Evolutionary conservation across 2,329 filamentous ascomycete genomes (phyloP).

Genomic region (Colletotrichum orchidophilum): DNA sequence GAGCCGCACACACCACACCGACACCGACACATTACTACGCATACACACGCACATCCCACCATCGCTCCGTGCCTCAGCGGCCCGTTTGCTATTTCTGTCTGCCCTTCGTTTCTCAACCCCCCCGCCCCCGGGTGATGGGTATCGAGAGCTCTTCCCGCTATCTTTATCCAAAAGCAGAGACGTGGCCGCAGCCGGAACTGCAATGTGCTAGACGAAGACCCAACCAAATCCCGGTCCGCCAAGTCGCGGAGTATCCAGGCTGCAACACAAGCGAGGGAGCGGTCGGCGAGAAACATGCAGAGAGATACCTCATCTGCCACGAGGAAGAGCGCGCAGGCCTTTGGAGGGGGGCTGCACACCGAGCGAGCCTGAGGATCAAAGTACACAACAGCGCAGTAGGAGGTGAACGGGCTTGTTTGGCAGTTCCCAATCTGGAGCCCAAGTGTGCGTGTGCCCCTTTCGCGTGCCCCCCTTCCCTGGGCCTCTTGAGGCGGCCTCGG

Average conservation of each 20-base stretch:
- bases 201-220: background rate
- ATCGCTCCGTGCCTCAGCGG: conserved; percentile 14
- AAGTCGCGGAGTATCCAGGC: background rate
- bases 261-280: background rate
- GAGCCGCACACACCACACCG: conserved; percentile 10
- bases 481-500: background rate
- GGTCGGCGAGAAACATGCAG: background rate
- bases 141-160: background rate
- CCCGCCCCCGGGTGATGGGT: conserved; percentile 13
- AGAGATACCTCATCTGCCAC: background rate
- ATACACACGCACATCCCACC: background rate
- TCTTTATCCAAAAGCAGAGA: background rate
- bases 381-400: background rate
- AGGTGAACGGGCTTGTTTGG: conserved; percentile 1
- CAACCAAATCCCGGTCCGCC: background rate
- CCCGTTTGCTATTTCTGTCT: conserved; percentile 22
- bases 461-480: background rate
- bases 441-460: background rate
- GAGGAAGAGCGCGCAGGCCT: background rate
- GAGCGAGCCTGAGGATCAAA: background rate
- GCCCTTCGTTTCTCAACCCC: conserved; percentile 1
- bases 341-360: background rate
- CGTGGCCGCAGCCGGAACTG: background rate
- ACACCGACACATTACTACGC: background rate
- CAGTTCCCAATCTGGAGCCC: conserved; percentile 3